Conservation (phyloP, 2,329 filamentous ascomycete genomes). For the Colletotrichum sp. region DNA sequence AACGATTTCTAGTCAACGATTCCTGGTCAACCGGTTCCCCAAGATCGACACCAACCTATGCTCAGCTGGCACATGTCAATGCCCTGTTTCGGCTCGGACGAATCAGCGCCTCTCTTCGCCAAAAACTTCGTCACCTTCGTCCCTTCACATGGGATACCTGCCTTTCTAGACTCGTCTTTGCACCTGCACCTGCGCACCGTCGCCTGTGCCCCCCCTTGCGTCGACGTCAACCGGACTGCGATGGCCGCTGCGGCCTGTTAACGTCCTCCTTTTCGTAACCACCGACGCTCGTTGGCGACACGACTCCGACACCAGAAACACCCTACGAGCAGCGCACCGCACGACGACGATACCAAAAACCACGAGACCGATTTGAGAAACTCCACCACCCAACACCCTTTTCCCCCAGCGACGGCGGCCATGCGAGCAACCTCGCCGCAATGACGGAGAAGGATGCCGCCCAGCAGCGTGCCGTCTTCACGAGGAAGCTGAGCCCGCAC, state of each 20-base stretch:
- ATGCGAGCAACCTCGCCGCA: slow-evolving; percentile 21
- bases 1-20: not conserved
- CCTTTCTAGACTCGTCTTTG: not conserved
- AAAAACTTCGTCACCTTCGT: slow-evolving; percentile 19
- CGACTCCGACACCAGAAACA: not conserved
- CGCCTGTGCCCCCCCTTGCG: slow-evolving; percentile 5
- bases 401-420: slow-evolving; percentile 2
- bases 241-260: slow-evolving; percentile 9
- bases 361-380: not conserved
- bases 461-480: slow-evolving; percentile 3
- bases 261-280: not conserved
- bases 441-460: slow-evolving; percentile 26
- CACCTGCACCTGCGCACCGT: not conserved
- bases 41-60: slow-evolving; percentile 4
- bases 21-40: not conserved
- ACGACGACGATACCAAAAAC: not conserved
- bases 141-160: slow-evolving; percentile 16
- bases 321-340: not conserved
- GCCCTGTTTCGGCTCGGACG: slow-evolving; percentile 19
- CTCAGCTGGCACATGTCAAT: slow-evolving; percentile 22
- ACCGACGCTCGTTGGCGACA: not conserved
- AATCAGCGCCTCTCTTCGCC: slow-evolving; percentile 11
- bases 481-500: slow-evolving; percentile 14
- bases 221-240: slow-evolving; percentile 1
- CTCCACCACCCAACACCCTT: not conserved